Base-by-base conservation (phyloP, 2,329 filamentous ascomycete genomes). In the Aspergillus fructus region DNA sequence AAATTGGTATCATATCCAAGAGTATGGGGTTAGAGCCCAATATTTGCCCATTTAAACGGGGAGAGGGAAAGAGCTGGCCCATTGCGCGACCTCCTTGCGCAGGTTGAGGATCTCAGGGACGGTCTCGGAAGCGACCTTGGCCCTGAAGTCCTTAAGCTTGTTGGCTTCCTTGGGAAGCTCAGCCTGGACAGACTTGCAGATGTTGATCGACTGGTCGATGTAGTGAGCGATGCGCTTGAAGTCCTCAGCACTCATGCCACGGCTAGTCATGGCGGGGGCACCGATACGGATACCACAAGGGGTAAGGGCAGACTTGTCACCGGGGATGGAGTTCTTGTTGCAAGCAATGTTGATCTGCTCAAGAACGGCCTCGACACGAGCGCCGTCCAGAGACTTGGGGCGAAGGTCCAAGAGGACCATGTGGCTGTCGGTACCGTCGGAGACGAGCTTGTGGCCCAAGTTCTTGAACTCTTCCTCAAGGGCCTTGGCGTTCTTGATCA, bases 131-230 rank as follows among this genome's bases (percentile, higher is more conserved):
- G 89, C 85, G 61, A 96, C 91, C 85, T 91, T 93, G 74, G 86
- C 87, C 85, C 93, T 96, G 89, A 99, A 97, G 83, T 99, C 94
- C 88, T 97, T 97, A 77, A 96, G 90, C 87, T 96, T 97, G 87
- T 97, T 99, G 71, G 91, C 91, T 78, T 94, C 90, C 87, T 97
- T 97, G 76, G 94, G 93, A 23, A 97, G 85, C 63, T 83, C 81
- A 59, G 74, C 82, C 83, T 97, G 94, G 68, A 96, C 83, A 72
- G 93, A 87, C 85, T 92, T 91, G 84, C 89, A 90, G 72, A 97
- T 84, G 81, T 90, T 90, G 83, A 97, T 90, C 76, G 87, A 85
- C 71, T 88, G 83, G 76, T 96, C 91, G 68, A 97, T 96, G 83
- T 96, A 97, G 66, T 80, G 76, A 64, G 89, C 93, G 62, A 99